These are phyloP conservation scores for Chaetomium sp. DNA, from an alignment of 2,329 filamentous ascomycete genomes.

Conservation along the genomic window DNA sequence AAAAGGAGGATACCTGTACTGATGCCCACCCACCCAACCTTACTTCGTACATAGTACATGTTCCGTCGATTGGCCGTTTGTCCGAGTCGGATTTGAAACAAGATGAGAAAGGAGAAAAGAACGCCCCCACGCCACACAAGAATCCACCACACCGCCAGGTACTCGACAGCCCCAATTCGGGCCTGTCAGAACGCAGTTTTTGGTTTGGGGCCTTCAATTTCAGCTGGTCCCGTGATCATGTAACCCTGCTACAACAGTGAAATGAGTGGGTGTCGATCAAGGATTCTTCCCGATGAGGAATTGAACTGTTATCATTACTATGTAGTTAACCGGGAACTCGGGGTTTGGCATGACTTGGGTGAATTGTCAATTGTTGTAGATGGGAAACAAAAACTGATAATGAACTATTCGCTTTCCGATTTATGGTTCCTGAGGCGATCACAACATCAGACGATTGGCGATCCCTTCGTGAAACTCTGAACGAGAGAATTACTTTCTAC, in stretches of 20 bases:
- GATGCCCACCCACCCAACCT: too few species aligned
- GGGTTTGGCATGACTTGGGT: too few species aligned
- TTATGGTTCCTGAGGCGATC: too few species aligned
- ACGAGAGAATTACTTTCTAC: too few species aligned
- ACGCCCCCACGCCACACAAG: not conserved
- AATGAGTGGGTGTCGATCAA: constrained; percentile 6
- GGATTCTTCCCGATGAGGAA: not conserved
- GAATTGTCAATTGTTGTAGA: not conserved
- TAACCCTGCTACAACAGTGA: constrained; percentile 3
- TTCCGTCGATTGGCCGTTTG: too few species aligned
- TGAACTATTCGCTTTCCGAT: too few species aligned
- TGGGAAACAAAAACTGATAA: not conserved
- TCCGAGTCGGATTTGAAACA: not conserved
- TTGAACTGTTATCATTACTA: not conserved
- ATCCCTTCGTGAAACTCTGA: too few species aligned
- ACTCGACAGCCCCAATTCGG: not conserved
- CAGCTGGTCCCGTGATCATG: constrained; percentile 11
- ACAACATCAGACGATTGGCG: too few species aligned
- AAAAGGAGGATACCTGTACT: too few species aligned
- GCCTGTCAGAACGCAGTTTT: constrained; percentile 2
- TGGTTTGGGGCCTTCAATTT: constrained; percentile 1
- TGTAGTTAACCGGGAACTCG: not conserved
- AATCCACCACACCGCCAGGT: not conserved
- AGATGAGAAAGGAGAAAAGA: not conserved
- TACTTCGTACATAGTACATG: too few species aligned